These are phyloP conservation scores for Mycena alexandri DNA, from an alignment of 768 basidiomycete genomes.

Conservation along the genomic window DNA sequence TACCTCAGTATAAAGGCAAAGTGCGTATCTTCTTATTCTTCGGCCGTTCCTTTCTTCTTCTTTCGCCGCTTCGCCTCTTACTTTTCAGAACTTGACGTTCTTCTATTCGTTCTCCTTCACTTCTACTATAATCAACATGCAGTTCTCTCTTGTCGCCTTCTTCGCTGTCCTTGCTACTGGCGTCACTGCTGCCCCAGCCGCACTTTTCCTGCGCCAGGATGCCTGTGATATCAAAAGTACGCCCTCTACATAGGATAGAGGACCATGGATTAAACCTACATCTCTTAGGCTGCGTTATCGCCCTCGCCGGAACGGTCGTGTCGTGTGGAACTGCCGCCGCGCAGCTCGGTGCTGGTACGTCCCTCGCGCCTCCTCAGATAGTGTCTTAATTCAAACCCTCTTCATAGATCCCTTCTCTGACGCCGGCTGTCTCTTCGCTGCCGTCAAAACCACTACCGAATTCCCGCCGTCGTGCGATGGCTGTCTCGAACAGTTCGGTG, in stretches of 20 bases:
- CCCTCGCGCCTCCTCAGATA: no score
- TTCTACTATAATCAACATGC: conserved; percentile 21
- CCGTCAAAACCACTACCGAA: conserved; percentile 18
- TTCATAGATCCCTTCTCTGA: conserved; percentile 27
- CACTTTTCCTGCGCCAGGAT: conserved; percentile 6
- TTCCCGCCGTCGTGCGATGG: conserved; percentile 28
- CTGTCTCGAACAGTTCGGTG: conserved; percentile 23
- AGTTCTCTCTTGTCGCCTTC: conserved; percentile 30
- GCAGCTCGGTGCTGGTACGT: conserved; percentile 29
- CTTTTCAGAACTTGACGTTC: conserved; percentile 24
- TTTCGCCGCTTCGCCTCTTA: not conserved
- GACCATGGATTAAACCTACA: not conserved
- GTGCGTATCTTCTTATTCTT: not conserved
- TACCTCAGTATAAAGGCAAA: no score
- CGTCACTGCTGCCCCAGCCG: conserved; percentile 14
- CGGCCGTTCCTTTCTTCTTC: conserved; percentile 20
- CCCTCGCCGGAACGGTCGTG: conserved; percentile 31
- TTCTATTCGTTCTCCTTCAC: conserved; percentile 5
- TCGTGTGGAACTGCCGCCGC: conserved; percentile 29
- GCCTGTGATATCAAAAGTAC: conserved; percentile 30
- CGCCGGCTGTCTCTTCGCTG: conserved; percentile 32
- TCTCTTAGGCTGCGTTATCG: conserved; percentile 26
- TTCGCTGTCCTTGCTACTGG: conserved; percentile 19
- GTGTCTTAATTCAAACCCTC: not conserved
- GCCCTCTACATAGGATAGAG: not conserved